These are phyloP conservation scores for Fragilaria crotonensis DNA, from an alignment of 108 stramenopile genomes.

Conservation along the genomic window DNA sequence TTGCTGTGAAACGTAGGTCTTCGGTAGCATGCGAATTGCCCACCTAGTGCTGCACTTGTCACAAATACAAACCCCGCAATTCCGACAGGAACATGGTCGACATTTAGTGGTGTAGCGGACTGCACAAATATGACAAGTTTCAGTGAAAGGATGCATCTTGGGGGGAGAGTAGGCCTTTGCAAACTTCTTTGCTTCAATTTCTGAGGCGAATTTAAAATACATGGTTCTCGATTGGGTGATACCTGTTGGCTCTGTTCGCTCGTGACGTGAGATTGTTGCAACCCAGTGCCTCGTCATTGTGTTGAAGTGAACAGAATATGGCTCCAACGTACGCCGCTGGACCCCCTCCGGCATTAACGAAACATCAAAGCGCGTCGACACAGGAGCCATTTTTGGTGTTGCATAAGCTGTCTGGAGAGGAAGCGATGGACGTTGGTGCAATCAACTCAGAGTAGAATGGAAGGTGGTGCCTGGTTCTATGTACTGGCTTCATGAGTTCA, in stretches of 20 bases:
- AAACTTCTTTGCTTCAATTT: constrained; percentile 32
- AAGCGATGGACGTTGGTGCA: too few species aligned
- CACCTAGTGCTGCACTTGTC: constrained; percentile 43
- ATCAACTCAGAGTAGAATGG: too few species aligned
- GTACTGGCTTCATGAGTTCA: too few species aligned
- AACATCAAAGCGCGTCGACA: constrained; percentile 16
- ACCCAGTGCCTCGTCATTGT: constrained; percentile 25
- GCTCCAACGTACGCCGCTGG: constrained; percentile 17
- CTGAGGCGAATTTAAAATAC: constrained; percentile 27
- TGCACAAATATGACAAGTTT: constrained; percentile 18
- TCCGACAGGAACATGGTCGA: constrained; percentile 31
- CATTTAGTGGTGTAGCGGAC: constrained; percentile 1
- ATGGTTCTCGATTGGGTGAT: not conserved
- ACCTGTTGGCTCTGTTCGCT: not conserved
- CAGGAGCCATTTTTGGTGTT: too few species aligned
- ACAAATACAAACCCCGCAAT: constrained; percentile 66
- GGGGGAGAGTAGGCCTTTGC: constrained; percentile 43
- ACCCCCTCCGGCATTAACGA: constrained; percentile 13
- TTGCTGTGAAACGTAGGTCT: constrained; percentile 44
- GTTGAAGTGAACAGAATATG: constrained; percentile 33
- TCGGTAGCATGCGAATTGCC: constrained; percentile 53
- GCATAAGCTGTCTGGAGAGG: too few species aligned
- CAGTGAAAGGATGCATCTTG: constrained; percentile 19
- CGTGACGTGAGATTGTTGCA: constrained; percentile 16
- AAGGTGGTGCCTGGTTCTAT: too few species aligned